phyloP scores from a whole-genome alignment of 2,329 filamentous ascomycete species.

The Drechslerella stenobrocha region DNA sequence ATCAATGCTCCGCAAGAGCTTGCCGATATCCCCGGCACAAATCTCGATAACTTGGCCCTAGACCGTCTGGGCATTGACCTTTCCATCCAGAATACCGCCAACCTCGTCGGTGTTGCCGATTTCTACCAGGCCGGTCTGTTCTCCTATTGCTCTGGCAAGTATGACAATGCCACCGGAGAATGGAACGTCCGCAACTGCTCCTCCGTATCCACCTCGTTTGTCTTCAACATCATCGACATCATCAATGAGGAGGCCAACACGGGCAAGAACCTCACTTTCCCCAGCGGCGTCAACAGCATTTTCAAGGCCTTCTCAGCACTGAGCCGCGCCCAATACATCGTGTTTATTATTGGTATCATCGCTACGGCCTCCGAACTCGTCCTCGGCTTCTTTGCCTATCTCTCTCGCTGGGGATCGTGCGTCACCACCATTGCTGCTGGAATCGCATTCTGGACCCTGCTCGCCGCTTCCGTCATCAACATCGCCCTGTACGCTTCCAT shows the following conservation, averaged over 20 bases:
- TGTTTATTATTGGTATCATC: conserved; percentile 77
- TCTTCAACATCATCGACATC: conserved; percentile 69
- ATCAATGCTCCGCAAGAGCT: conserved; percentile 51
- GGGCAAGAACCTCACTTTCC: conserved; percentile 66
- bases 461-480: conserved; percentile 71
- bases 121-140: conserved; percentile 81
- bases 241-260: conserved; percentile 64
- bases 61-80: conserved; percentile 52
- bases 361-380: conserved; percentile 66
- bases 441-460: conserved; percentile 62
- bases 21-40: conserved; percentile 49
- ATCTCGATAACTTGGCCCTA: conserved; percentile 51
- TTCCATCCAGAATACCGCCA: conserved; percentile 61
- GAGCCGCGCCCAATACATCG: conserved; percentile 69
- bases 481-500: conserved; percentile 74
- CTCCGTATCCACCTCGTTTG: conserved; percentile 73
- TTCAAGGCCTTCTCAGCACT: conserved; percentile 74
- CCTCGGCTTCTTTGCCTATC: conserved; percentile 52
- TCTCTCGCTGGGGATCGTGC: conserved; percentile 75
- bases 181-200: conserved; percentile 67
- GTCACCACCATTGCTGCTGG: conserved; percentile 75
- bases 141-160: conserved; percentile 71
- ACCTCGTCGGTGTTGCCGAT: conserved; percentile 68
- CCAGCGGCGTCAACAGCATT: conserved; percentile 67
- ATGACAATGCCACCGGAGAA: conserved; percentile 60